These are phyloP conservation scores for Dacryopinax spathularia DNA, from an alignment of 768 basidiomycete genomes.

Conservation along the genomic window DNA sequence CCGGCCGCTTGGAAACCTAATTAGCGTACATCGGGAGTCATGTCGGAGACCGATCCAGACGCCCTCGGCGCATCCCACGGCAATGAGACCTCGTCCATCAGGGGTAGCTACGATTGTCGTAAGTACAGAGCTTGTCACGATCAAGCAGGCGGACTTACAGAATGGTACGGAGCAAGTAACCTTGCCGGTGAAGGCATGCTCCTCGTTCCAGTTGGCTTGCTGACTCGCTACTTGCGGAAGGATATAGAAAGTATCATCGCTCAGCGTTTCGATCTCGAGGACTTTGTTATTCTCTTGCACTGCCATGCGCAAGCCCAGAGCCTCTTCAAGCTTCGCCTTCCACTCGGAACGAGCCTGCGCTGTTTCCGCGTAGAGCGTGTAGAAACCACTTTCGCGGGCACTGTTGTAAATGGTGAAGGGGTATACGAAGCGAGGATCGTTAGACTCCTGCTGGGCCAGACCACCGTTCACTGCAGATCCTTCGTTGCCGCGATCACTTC, in stretches of 20 bases:
- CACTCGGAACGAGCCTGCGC: conserved; percentile 64
- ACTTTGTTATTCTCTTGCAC: conserved; percentile 88
- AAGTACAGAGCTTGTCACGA: not conserved
- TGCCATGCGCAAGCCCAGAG: conserved; percentile 65
- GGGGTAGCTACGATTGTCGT: conserved; percentile 43
- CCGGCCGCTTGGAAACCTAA: not conserved
- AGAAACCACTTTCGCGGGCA: conserved; percentile 72
- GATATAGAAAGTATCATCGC: conserved; percentile 73
- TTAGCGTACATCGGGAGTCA: conserved; percentile 60
- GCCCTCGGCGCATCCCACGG: conserved; percentile 88
- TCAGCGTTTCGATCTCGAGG: conserved; percentile 83
- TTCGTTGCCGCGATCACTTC: conserved; percentile 37
- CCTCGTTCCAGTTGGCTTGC: conserved; percentile 43
- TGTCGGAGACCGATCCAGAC: conserved; percentile 91
- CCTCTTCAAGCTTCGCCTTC: conserved; percentile 81
- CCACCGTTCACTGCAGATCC: conserved; percentile 21
- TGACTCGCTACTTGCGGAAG: conserved; percentile 36
- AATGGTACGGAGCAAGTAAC: conserved; percentile 95
- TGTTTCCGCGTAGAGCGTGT: conserved; percentile 78
- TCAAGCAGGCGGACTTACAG: conserved; percentile 34
- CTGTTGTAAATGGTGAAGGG: conserved; percentile 84
- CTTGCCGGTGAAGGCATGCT: conserved; percentile 59
- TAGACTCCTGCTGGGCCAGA: conserved; percentile 26
- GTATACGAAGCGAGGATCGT: conserved; percentile 63
- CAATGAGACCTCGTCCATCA: conserved; percentile 74